phyloP scores from a whole-genome alignment of 495 filamentous ascomycete genomes.

The Penicillium odoratum region DNA sequence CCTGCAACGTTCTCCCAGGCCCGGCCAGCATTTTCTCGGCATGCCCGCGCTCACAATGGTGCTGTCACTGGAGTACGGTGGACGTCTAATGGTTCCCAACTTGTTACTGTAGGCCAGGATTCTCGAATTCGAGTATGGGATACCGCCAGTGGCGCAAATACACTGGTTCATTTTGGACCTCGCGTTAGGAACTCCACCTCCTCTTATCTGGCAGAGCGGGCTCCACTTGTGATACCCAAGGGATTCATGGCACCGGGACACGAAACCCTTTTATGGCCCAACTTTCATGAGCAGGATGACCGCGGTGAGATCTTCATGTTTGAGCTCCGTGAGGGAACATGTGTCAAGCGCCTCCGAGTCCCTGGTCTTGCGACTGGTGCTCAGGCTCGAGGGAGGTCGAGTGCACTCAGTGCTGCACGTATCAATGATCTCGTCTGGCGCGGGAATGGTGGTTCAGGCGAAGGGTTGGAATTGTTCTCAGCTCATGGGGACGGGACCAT shows the following conservation, averaged over 20 bases:
- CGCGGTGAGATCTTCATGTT: conserved; percentile 66
- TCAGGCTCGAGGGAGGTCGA: conserved; percentile 30
- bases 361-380: conserved; percentile 53
- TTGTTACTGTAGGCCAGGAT: conserved; percentile 81
- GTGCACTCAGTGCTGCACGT: conserved; percentile 50
- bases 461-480: conserved; percentile 51
- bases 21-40: conserved; percentile 48
- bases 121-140: conserved; percentile 83
- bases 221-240: conserved; percentile 61
- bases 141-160: conserved; percentile 74
- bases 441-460: conserved; percentile 48
- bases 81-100: conserved; percentile 71
- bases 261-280: conserved; percentile 72
- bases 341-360: conserved; percentile 66
- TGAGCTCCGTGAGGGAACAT: conserved; percentile 70
- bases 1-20: conserved; percentile 29
- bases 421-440: conserved; percentile 74
- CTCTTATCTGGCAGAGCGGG: conserved; percentile 58
- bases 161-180: conserved; percentile 78
- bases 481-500: conserved; percentile 55
- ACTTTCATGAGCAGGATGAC: conserved; percentile 62
- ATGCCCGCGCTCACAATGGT: conserved; percentile 66
- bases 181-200: conserved; percentile 62
- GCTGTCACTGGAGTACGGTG: conserved; percentile 81
- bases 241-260: conserved; percentile 49